phyloP scores from a whole-genome alignment of 2,329 filamentous ascomycete genomes.

The Karstenula rhodostoma region DNA sequence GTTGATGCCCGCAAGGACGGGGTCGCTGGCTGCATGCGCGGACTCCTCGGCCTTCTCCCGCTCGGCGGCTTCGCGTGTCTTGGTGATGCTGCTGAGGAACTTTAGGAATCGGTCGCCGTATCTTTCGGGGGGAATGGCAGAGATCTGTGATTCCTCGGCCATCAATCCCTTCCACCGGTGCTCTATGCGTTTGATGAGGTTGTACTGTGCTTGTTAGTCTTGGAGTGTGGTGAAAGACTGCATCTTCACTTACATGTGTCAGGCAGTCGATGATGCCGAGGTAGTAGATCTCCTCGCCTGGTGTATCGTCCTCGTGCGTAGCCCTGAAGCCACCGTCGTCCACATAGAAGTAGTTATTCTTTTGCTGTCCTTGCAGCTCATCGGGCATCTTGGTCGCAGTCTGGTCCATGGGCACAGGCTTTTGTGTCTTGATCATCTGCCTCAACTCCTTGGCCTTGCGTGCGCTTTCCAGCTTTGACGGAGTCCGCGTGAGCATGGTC shows the following conservation, averaged over 20 bases:
- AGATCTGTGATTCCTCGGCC: constrained; percentile 85
- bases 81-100: constrained; percentile 90
- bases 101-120: constrained; percentile 95
- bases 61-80: constrained; percentile 84
- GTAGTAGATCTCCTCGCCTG: constrained; percentile 95
- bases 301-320: constrained; percentile 85
- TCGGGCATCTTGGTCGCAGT: constrained; percentile 87
- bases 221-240: not conserved
- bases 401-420: constrained; percentile 90
- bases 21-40: constrained; percentile 45
- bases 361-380: constrained; percentile 72
- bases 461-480: constrained; percentile 90
- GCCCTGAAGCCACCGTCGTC: constrained; percentile 94
- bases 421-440: constrained; percentile 90
- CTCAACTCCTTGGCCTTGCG: constrained; percentile 90
- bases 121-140: constrained; percentile 84
- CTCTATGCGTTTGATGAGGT: constrained; percentile 91
- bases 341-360: constrained; percentile 85
- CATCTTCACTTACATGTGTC: constrained; percentile 79
- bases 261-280: constrained; percentile 98
- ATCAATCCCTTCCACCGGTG: constrained; percentile 96
- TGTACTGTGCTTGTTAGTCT: constrained; percentile 71
- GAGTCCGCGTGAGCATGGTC: constrained; percentile 83
- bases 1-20: constrained; percentile 50
- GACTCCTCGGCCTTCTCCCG: constrained; percentile 56